Evolutionary conservation across 1,284 basidiomycete species (phyloP).

Genomic region (Veloporphyrellus conicus): DNA sequence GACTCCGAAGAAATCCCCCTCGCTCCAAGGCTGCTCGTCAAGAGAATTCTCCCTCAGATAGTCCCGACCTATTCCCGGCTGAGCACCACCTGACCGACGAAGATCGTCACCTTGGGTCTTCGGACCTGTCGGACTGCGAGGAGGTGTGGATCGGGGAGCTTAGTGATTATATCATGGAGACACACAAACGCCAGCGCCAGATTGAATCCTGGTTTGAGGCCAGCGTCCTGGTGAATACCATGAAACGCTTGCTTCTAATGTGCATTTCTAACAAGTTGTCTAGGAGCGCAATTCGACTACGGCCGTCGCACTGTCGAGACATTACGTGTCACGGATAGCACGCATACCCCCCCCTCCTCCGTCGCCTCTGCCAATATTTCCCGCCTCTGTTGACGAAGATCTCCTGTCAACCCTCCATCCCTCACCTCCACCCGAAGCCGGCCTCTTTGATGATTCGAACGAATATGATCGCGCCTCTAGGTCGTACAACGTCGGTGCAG

Average conservation of each 20-base stretch:
- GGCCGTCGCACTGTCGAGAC: constrained; percentile 57
- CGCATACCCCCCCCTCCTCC: constrained; percentile 53
- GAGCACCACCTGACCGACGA: constrained; percentile 45
- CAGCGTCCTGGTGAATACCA: constrained; percentile 51
- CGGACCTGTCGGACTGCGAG: constrained; percentile 73
- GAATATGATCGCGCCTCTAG: constrained; percentile 27
- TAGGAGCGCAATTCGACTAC: constrained; percentile 66
- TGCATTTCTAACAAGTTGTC: constrained; percentile 12
- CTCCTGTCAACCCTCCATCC: constrained; percentile 36
- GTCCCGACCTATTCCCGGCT: constrained; percentile 31
- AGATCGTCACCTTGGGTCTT: constrained; percentile 50
- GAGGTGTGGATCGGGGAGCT: constrained; percentile 71
- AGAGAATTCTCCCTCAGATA: constrained; percentile 35
- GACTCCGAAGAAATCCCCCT: constrained; percentile 40
- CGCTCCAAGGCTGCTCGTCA: constrained; percentile 40
- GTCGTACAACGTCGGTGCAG: constrained; percentile 30
- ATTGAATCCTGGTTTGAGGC: constrained; percentile 68
- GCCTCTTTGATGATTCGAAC: constrained; percentile 28
- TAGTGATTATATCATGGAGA: constrained; percentile 62
- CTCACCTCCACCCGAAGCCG: constrained; percentile 31
- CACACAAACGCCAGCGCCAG: constrained; percentile 64
- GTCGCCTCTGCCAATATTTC: constrained; percentile 41
- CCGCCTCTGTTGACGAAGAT: constrained; percentile 39
- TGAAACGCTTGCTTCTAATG: neutral
- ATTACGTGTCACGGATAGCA: constrained; percentile 61